Evolutionary conservation across 116 monocot species (phyloP), one percentile per base, ranked within the genome.

Genomic region (Trichopus zeylanicus): DNA sequence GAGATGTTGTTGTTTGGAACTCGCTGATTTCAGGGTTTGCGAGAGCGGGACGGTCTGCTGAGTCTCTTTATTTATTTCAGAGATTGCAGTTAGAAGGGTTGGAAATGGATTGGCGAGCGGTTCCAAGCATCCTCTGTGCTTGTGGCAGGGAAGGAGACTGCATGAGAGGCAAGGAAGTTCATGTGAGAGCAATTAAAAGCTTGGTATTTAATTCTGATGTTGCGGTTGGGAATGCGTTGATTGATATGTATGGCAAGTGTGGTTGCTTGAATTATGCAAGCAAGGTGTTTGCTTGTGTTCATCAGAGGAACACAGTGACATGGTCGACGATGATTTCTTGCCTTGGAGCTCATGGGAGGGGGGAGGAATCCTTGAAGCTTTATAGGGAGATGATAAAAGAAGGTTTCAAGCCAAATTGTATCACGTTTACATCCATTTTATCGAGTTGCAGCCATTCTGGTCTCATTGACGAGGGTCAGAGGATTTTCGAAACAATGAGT

Each of bases 301-400:
- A 3, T 1, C 10, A 38, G 5, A 48, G 62, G 29, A 71, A 85
- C 29, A 23, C 73, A 4, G 72, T 90, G 11, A 75, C 69, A 0
- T 85, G 90, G 85, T 81, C 85, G 3, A 61, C 79, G 23, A 55
- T 90, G 69, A 90, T 85, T 32, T 70, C 78, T 20, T 69, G 71
- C 53, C 78, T 68, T 53, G 82, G 78, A 10, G 46, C 63, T 29
- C 76, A 81, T 60, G 79, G 75, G 0, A 47, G 31, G 31, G 73
- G 79, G 11, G 19, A 53, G 54, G 74, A 70, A 48, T 61, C 69
- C 24, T 25, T 85, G 49, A 15, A 2, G 15, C 39, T 85, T 19
- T 73, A 59, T 24, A n/a, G 72, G 30, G 74, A 74, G 53, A 85
- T 90, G 90, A 26, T 65, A 48, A 32, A 60, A 0, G 4, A 32